Base-by-base conservation (phyloP, 768 basidiomycete genomes). In the Suillus subluteus region DNA sequence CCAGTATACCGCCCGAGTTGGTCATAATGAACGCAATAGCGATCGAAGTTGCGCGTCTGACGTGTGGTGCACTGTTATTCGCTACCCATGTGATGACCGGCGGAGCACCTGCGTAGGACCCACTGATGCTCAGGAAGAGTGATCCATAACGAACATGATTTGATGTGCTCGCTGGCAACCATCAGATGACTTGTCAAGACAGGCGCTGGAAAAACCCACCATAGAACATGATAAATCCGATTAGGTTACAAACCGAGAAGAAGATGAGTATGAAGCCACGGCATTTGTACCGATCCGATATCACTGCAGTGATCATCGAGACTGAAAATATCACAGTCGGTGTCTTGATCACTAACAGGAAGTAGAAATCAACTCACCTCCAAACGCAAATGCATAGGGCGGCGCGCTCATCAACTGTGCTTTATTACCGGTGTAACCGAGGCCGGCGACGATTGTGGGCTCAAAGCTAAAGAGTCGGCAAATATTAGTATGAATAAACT, bases 401-500 rank as follows among this genome's bases (percentile, higher is more conserved):
- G 81, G 82, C 2, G 90, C 89, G 16, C 84, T 88, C 82, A 88
- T 86, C 2, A 91, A 79, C 71, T 91, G 88, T 13, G 87, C 85
- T 30, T 79, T 74, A 40, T 84, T 79, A 0, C 83, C 81, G 2
- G 81, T 81, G 73, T 84, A 89, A 23, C 89, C 89, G 3, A 91
- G 82, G 21, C 81, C 79, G 38, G 85, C 79, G 7, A 94, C 86
- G 75, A 94, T 91, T 4, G 89, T 88, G 7, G 92, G 92, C 9
- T 87, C 79, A 76, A 94, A 93, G 70, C 91, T 87, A 58, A 63
- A 67, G 52, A 78, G 70, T 58, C 83, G 62, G 84, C 79, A 21
- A 81, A 79, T 59, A 81, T 78, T 4, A 82, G 84, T 18, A 82
- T 76, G 15, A 13, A 65, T 16, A 8, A 5, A 81, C 80, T 65